Base-by-base conservation (phyloP, 2,329 filamentous ascomycete species). In the Talaromyces funiculosus region DNA sequence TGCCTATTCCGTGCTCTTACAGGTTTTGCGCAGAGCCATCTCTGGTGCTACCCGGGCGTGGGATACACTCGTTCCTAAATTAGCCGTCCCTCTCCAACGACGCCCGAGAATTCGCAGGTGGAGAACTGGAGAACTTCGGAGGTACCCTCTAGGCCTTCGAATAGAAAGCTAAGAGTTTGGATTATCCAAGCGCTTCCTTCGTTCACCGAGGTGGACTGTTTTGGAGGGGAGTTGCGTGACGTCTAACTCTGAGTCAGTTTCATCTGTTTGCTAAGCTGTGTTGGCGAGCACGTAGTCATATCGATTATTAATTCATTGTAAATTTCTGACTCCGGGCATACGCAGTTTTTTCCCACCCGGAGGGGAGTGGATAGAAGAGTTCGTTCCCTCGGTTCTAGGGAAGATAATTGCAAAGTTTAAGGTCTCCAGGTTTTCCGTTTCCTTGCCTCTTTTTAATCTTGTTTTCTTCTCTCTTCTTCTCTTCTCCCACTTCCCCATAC, bases 261-360 rank as follows among this genome's bases (percentile, higher is more conserved):
- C 38, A 45, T n/a, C 12, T 24, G 3, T 42, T 29, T 49, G 16
- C 3, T 16, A 10, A 31, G 16, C n/a, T 5, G 18, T 9, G 12
- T 33, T 33, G 9, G 31, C 31, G 9, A 10, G 31, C 8, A 33
- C n/a, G n/a, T n/a, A 33, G 31, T 33, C 6, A 29, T 33, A 20
- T 51, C 47, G 47, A 51, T 51, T 51, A 51, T 20, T 51, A 51
- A 51, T 51, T 51, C 47, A 51, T 31, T n/a, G 29, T 22, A 51
- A 51, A 51, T 51, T 51, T 51, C 47, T 14, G 29, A 33, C 47
- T 33, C 45, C 47, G n/a, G 47, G n/a, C 26, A 51, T 33, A 8
- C 31, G 12, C 6, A 29, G 26, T 18, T 12, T 33, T 33, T 31
- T 26, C 22, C 4, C 8, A 18, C 45, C 42, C 42, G 20, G 42